Base-by-base conservation (phyloP, 2,329 filamentous ascomycete species). In the Penicillium sp. region DNA sequence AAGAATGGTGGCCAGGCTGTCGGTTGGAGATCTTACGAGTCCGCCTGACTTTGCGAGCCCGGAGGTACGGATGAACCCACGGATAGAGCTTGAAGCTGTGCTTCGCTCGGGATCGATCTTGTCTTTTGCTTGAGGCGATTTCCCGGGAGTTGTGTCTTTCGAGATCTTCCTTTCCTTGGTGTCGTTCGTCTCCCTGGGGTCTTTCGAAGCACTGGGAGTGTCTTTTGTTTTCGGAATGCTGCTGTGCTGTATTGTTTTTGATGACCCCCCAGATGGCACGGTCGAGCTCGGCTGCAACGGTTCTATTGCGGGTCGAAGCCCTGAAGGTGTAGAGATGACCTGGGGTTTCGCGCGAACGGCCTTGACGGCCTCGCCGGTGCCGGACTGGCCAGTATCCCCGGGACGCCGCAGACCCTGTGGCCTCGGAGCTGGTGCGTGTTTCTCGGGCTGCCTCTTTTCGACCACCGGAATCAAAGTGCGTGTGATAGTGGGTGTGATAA, bases 401-500 rank as follows among this genome's bases (percentile, higher is more conserved):
- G 61, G 63, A 54, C 64, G 64, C 43, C 62, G 62, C 45, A 66
- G 54, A 3, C 62, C 66, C 55, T 59, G 63, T 22, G 64, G 58
- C 47, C 66, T 66, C 53, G 61, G 37, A 51, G 34, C 45, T 34
- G 60, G 34, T 6, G 57, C 45, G 45, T 64, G 73, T 42, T 60
- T 71, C 58, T 69, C 35, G 50, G 38, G 62, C 25, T 22, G 47
- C 43, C 62, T 73, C 39, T 59, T 71, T 55, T 56, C 61, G 37
- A 28, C 39, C 34, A 67, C 67, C 54, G 69, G 70, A 60, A 73
- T 73, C 71, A 71, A 71, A 70, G 73, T 78, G 71, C 68, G 74
- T 65, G 69, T 78, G 74, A 71, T 75, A 75, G 72, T 78, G 71
- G 72, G 77, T 72, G 70, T 75, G 70, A 71, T 73, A 70, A 72